Conservation (phyloP, 768 basidiomycete genomes). For the Podaxis sp. region DNA sequence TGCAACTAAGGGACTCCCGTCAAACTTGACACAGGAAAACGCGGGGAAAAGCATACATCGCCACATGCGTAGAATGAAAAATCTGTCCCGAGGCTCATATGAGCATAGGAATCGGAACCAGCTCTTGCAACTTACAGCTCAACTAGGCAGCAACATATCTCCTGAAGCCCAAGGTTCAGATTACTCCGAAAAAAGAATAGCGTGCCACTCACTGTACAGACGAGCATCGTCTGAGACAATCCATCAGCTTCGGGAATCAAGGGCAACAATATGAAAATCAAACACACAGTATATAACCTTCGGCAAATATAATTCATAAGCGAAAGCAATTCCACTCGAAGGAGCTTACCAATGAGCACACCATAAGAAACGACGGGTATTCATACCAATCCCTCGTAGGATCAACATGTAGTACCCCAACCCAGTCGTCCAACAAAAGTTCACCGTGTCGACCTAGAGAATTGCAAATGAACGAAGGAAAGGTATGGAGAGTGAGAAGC, state of each 20-base stretch:
- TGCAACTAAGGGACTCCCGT: not conserved
- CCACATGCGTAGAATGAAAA: slow-evolving; percentile 9
- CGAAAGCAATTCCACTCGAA: not conserved
- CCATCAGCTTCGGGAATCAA: not conserved
- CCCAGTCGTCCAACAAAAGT: not conserved
- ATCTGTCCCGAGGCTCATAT: not conserved
- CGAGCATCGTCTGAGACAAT: not conserved
- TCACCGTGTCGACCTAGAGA: not conserved
- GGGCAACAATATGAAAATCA: too few species aligned
- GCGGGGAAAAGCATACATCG: not conserved
- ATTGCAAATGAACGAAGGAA: not conserved
- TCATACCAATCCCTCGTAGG: not conserved
- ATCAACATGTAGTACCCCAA: slow-evolving; percentile 1
- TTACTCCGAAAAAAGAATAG: not conserved
- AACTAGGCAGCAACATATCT: not conserved
- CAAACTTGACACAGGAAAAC: not conserved
- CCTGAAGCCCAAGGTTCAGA: not conserved
- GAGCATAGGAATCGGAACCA: not conserved
- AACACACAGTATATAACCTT: not conserved
- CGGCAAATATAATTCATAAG: not conserved
- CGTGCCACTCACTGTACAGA: not conserved
- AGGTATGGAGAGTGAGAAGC: not conserved
- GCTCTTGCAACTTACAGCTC: not conserved
- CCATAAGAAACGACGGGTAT: not conserved
- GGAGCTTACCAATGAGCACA: slow-evolving; percentile 1